A percentile compares a stretch with the other conserved stretches of the same genome.
Conservation (phyloP, 306 rosid genomes). For the Hylodesmum podocarpum region DNA sequence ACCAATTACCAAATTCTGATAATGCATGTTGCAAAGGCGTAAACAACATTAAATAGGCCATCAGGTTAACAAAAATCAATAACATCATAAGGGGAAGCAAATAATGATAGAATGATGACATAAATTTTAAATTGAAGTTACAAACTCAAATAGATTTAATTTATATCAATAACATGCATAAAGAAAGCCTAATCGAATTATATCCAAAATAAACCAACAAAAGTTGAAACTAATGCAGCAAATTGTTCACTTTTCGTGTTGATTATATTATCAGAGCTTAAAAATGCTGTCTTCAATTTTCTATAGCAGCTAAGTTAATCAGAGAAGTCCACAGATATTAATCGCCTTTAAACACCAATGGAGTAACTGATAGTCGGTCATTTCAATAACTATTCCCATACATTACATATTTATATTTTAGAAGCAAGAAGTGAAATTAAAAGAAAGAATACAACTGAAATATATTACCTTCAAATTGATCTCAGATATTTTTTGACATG, state of each 20-base stretch:
- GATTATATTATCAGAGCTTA: neutral
- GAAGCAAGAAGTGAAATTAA: conserved; percentile 16
- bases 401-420: conserved; percentile 6
- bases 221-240: neutral
- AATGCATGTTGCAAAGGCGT: conserved; percentile 13
- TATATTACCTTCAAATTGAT: conserved; percentile 78
- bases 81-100: neutral
- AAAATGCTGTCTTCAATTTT: neutral
- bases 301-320: neutral
- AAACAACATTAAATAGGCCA: neutral
- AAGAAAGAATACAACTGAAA: conserved; percentile 6
- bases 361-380: neutral
- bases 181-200: neutral
- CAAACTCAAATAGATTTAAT: neutral
- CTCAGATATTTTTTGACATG: conserved; percentile 60
- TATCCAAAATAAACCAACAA: conserved; percentile 17
- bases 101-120: conserved; percentile 1
- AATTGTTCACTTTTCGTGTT: neutral
- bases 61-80: conserved; percentile 10
- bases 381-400: conserved; percentile 4
- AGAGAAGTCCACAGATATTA: conserved; percentile 17
- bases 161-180: neutral
- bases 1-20: conserved; percentile 18
- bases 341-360: conserved; percentile 13
- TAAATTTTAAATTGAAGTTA: neutral